Evolutionary conservation across 345 rosid genomes (phyloP).

Genomic region (Dipteronia dyeriana): DNA sequence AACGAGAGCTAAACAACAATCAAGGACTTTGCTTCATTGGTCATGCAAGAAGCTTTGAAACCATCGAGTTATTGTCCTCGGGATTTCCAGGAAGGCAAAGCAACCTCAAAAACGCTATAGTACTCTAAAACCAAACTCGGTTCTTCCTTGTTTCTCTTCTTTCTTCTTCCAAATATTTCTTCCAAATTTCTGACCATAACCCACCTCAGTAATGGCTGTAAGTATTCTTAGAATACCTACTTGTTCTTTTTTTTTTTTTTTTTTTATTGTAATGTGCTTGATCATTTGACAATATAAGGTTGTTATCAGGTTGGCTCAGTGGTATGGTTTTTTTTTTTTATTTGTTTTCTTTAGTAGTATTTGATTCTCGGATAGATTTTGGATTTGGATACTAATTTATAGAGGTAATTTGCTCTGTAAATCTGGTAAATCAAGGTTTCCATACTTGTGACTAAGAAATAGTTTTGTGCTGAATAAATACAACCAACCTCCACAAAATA

Average conservation of each 20-base stretch:
- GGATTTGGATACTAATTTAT: not conserved
- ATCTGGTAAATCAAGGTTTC: not conserved
- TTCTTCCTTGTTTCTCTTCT: not conserved
- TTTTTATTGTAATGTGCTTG: not conserved
- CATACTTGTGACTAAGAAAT: not conserved
- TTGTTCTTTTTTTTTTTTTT: not conserved
- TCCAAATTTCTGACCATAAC: not conserved
- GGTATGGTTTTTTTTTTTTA: not conserved
- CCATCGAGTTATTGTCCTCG: slow-evolving; percentile 29
- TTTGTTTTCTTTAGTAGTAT: not conserved
- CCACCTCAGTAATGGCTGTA: slow-evolving; percentile 32
- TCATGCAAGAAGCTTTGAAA: not conserved
- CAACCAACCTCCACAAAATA: not conserved
- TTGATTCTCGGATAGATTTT: not conserved
- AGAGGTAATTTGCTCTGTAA: not conserved
- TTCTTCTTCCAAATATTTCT: slow-evolving; percentile 1
- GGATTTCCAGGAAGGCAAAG: slow-evolving; percentile 19
- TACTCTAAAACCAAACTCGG: not conserved
- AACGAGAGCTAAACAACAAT: not conserved
- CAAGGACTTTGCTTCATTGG: not conserved
- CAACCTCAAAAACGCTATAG: not conserved
- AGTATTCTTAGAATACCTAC: slow-evolving; percentile 1
- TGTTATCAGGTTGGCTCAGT: no score
- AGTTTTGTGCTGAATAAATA: not conserved
- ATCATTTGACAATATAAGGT: no score